Percentiles rank a stretch among this genome's conserved stretches.
phyloP scores from a whole-genome alignment of 257 asterid genomes.

The Solanum lycopersicoides region DNA sequence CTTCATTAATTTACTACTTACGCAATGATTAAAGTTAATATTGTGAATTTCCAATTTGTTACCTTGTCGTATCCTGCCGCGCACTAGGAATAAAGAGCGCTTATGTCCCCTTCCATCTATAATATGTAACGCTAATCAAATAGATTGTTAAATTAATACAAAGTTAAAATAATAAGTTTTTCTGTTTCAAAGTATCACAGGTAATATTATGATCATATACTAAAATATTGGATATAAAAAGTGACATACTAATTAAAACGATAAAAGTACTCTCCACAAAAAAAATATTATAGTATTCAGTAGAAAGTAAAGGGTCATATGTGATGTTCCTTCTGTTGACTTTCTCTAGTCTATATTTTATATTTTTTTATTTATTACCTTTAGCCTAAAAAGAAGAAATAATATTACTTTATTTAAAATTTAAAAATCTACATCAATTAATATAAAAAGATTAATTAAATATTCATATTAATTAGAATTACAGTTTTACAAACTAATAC shows the following conservation, averaged over 20 bases:
- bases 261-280: not conserved
- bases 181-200: not conserved
- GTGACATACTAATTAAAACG: not conserved
- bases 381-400: not conserved
- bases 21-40: slow-evolving; percentile 14
- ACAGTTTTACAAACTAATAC: no score
- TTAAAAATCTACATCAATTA: no score
- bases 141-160: no score
- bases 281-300: not conserved
- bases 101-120: not conserved
- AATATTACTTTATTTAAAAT: no score
- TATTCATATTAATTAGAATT: no score
- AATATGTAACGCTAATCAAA: no score
- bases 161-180: not conserved
- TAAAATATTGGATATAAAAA: not conserved
- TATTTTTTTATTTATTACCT: no score
- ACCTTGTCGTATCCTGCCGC: not conserved
- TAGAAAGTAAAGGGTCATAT: not conserved
- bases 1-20: not conserved
- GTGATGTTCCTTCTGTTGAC: not conserved
- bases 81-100: not conserved
- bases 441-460: no score
- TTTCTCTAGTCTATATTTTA: no score
- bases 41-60: not conserved
- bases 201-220: not conserved